Conservation (phyloP, 352 stramenopile genomes). For the Saprolegnia parasitica region DNA sequence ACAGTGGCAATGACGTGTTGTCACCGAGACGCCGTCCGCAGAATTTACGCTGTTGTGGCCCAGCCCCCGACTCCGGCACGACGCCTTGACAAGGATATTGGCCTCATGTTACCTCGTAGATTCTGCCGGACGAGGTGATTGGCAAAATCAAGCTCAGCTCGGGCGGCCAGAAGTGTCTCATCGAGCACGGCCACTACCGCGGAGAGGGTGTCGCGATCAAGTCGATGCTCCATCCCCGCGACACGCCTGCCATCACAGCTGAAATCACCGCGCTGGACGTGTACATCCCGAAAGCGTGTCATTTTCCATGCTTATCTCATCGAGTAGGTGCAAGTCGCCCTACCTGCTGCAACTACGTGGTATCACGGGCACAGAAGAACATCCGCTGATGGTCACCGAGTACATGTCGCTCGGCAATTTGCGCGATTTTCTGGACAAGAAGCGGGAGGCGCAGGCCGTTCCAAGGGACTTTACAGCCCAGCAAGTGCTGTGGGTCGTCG, state of each 20-base stretch:
- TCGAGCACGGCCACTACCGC: neutral
- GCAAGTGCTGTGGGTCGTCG: neutral
- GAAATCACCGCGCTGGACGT: neutral
- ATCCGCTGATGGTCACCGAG: neutral
- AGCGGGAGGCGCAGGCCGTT: neutral
- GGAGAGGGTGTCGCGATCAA: constrained; percentile 3
- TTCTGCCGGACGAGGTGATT: no score
- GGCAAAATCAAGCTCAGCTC: constrained; percentile 13
- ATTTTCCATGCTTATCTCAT: no score
- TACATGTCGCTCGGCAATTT: constrained; percentile 2
- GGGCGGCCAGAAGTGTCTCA: neutral
- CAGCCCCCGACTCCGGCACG: no score
- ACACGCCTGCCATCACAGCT: neutral
- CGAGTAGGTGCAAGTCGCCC: constrained; percentile 16
- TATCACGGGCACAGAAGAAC: neutral
- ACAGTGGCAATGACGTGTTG: no score
- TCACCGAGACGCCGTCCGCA: no score
- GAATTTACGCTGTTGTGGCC: no score
- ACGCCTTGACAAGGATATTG: no score
- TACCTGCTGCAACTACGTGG: constrained; percentile 3
- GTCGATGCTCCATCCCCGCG: neutral
- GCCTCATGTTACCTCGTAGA: no score
- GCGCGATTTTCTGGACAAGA: neutral
- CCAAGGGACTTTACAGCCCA: neutral
- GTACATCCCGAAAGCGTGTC: no score